Evolutionary conservation across 768 basidiomycete genomes (phyloP).

Genomic region (Lactarius vividus): DNA sequence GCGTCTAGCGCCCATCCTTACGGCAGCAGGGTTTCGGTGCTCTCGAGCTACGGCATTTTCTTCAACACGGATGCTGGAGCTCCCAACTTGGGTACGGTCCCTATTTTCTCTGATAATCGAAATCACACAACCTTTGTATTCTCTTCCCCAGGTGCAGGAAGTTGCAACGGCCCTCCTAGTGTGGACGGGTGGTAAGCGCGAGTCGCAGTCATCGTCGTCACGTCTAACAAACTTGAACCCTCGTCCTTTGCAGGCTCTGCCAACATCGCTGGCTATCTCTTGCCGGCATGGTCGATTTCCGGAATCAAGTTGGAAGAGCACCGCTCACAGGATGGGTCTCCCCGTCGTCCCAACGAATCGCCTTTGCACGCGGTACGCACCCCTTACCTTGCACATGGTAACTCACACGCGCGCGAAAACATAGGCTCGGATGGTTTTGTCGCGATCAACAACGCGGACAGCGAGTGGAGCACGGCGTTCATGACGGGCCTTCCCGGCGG

Average conservation of each 20-base stretch:
- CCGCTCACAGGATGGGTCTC: constrained; percentile 57
- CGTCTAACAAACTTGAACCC: not conserved
- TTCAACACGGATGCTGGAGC: constrained; percentile 51
- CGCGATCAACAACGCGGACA: constrained; percentile 64
- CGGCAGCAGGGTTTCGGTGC: constrained; percentile 60
- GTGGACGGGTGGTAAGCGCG: constrained; percentile 44
- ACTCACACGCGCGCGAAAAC: not conserved
- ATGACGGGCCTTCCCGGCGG: constrained; percentile 57
- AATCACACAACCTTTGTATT: not conserved
- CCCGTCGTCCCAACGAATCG: constrained; percentile 56
- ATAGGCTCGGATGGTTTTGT: constrained; percentile 57
- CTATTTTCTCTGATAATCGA: not conserved
- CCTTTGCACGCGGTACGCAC: constrained; percentile 56
- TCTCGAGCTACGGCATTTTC: constrained; percentile 57
- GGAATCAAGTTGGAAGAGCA: constrained; percentile 53
- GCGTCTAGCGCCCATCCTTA: constrained; percentile 51
- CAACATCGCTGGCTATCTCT: constrained; percentile 61
- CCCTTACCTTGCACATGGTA: too few species aligned
- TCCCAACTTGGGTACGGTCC: constrained; percentile 49
- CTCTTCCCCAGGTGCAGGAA: constrained; percentile 40
- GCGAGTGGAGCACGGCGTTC: constrained; percentile 54
- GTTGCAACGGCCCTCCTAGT: constrained; percentile 49
- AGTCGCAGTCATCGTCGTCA: not conserved
- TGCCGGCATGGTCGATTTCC: constrained; percentile 59
- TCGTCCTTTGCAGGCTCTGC: constrained; percentile 42